A percentile compares a stretch with the other conserved stretches of the same genome.
These are phyloP conservation scores for Blastobotrys peoriensis DNA, from an alignment of 805 yeast genomes.

Conservation along the genomic window DNA sequence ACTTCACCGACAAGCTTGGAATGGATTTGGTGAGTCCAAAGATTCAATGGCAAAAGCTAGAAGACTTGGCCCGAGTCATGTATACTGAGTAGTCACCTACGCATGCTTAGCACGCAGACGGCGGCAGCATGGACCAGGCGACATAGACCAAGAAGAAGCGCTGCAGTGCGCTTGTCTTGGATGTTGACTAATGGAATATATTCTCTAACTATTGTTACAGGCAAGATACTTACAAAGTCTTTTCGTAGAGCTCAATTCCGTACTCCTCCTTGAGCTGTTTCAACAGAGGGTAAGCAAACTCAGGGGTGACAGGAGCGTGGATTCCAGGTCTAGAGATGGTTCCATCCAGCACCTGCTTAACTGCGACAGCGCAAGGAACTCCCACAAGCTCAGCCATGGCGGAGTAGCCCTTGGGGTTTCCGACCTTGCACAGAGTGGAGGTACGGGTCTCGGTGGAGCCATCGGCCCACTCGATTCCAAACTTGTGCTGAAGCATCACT, in stretches of 20 bases:
- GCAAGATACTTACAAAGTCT: conserved; percentile 56
- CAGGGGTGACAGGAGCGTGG: conserved; percentile 88
- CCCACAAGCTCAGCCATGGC: conserved; percentile 99
- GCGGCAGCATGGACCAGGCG: too few species aligned
- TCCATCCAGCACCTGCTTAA: conserved; percentile 79
- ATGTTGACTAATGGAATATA: too few species aligned
- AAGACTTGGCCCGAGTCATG: not conserved
- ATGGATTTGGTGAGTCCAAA: not conserved
- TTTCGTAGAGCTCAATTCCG: conserved; percentile 82
- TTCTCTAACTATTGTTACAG: too few species aligned
- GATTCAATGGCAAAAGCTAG: not conserved
- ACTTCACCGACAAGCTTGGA: not conserved
- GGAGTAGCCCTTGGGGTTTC: conserved; percentile 81
- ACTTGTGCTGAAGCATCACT: conserved; percentile 94
- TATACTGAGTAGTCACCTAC: not conserved
- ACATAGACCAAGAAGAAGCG: too few species aligned
- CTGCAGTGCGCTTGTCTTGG: too few species aligned
- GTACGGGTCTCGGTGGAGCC: conserved; percentile 90
- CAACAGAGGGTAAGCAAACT: conserved; percentile 85
- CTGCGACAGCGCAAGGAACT: conserved; percentile 96
- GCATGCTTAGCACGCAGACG: too few species aligned
- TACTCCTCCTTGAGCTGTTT: conserved; percentile 85
- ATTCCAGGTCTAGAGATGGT: conserved; percentile 73
- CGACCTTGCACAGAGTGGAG: conserved; percentile 90
- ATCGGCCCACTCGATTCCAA: conserved; percentile 94